Evolutionary conservation across 768 basidiomycete genomes (phyloP).

Genomic region (Gelatoporia subvermispora): DNA sequence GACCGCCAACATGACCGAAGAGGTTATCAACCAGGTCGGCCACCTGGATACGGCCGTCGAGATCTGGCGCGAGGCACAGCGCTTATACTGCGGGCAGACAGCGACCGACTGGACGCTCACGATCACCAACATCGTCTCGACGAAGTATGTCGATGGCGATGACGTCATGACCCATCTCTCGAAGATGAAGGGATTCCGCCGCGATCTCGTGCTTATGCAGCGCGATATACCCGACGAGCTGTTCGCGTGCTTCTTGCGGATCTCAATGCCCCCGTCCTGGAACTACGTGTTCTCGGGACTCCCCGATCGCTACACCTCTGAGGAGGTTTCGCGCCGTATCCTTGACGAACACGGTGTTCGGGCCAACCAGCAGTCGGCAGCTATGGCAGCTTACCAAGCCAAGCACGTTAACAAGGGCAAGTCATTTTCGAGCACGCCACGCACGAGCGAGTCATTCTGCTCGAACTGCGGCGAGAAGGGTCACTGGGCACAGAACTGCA

Average conservation of each 20-base stretch:
- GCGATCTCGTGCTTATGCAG: not conserved
- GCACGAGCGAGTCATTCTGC: not conserved
- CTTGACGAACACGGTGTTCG: not conserved
- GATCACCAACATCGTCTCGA: not conserved
- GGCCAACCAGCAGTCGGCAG: not conserved
- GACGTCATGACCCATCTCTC: not conserved
- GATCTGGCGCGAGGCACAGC: not conserved
- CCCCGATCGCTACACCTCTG: not conserved
- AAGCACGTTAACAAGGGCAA: not conserved
- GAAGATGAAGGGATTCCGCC: conserved; percentile 1
- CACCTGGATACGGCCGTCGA: not conserved
- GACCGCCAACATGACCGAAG: conserved; percentile 1
- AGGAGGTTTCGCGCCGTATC: not conserved
- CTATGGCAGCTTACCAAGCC: not conserved
- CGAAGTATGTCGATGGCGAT: not conserved
- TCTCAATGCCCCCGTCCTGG: not conserved
- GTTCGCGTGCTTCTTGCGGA: conserved; percentile 1
- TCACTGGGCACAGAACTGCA: not conserved
- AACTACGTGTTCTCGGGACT: not conserved
- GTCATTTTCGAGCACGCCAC: not conserved
- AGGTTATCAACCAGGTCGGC: not conserved
- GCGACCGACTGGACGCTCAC: not conserved
- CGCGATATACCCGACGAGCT: not conserved
- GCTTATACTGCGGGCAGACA: not conserved
- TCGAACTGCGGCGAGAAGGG: not conserved